Conservation (phyloP, 176 grass and related monocot species). For the Oryza glaberrima region DNA sequence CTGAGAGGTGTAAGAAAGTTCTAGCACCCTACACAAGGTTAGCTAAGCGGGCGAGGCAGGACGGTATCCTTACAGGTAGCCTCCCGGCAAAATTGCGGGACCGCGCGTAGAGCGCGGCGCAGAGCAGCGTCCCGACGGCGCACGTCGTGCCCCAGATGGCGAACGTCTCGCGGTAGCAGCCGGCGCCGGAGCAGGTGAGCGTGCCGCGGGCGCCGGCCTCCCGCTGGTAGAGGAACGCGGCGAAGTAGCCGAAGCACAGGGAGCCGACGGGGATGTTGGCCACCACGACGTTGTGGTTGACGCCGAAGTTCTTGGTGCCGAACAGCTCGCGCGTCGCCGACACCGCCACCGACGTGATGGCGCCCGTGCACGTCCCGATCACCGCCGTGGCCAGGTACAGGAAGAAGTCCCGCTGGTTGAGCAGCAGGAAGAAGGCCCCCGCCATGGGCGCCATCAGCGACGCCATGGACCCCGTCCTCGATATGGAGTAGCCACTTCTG, state of each 20-base stretch:
- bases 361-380: conserved; percentile 87
- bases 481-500: conserved; percentile 67
- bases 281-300: conserved; percentile 96
- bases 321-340: conserved; percentile 91
- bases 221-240: conserved; percentile 80
- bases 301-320: conserved; percentile 83
- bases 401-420: conserved; percentile 52
- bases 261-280: conserved; percentile 87
- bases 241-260: conserved; percentile 88
- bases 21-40: conserved; percentile 32
- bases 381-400: conserved; percentile 77
- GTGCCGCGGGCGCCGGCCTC: conserved; percentile 47
- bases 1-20: conserved; percentile 39
- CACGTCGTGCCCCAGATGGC: conserved; percentile 74
- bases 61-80: conserved; percentile 42
- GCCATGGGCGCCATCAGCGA: conserved; percentile 87
- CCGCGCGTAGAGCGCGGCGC: conserved; percentile 65
- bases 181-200: conserved; percentile 60
- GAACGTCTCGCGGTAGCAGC: conserved; percentile 73
- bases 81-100: conserved; percentile 51
- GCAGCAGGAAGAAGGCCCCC: conserved; percentile 80
- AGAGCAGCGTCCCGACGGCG: conserved; percentile 70
- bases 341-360: conserved; percentile 86
- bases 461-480: conserved; percentile 84
- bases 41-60: conserved; percentile 45